Conservation (phyloP, 148 eudicot species). For the Rhododendron kiyosumense region DNA sequence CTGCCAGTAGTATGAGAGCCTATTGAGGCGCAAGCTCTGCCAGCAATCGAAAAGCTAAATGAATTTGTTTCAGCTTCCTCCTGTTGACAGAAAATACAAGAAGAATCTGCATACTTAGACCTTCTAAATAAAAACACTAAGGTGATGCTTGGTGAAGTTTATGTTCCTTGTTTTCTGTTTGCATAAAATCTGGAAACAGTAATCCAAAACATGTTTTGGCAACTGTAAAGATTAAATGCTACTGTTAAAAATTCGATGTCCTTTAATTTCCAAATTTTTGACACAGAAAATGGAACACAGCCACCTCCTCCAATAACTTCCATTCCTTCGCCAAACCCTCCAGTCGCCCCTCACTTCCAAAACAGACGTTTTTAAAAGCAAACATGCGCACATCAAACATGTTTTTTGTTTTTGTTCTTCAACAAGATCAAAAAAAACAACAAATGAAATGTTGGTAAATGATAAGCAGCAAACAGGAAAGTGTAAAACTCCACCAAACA, state of each 20-base stretch:
- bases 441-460: background rate
- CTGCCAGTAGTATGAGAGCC: constrained; percentile 45
- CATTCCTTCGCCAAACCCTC: background rate
- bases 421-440: no score
- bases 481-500: background rate
- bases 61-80: constrained; percentile 62
- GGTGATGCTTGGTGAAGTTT: background rate
- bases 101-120: constrained; percentile 12
- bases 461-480: background rate
- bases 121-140: background rate
- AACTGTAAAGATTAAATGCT: background rate
- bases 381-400: background rate
- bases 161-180: background rate
- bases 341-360: background rate
- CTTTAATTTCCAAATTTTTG: background rate
- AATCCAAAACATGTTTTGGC: background rate
- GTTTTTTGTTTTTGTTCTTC: background rate
- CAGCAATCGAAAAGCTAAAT: constrained; percentile 68
- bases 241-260: background rate
- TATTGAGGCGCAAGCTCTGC: constrained; percentile 69
- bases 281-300: background rate
- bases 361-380: background rate
- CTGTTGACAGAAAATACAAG: constrained; percentile 42
- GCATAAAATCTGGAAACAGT: background rate
- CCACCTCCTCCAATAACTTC: background rate